Evolutionary conservation across 306 rosid species (phyloP).

Genomic region (Trifolium repens): DNA sequence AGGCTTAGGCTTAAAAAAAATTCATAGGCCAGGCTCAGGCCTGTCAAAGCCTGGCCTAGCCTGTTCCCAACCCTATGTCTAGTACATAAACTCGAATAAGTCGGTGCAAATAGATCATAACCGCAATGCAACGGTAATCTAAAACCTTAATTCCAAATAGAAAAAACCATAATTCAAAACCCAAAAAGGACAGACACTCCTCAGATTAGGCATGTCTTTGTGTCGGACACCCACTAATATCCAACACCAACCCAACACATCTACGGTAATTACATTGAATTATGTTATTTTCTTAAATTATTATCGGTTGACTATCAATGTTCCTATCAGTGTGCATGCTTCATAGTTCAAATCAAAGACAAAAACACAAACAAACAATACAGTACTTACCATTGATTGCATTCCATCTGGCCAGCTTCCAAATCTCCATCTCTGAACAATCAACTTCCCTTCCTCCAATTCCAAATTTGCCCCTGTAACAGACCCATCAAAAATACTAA

Average conservation of each 20-base stretch:
- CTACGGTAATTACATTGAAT: too few species aligned
- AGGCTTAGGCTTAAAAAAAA: too few species aligned
- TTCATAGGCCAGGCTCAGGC: too few species aligned
- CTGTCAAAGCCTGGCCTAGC: too few species aligned
- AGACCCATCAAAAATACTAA: conserved; percentile 81
- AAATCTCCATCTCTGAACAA: conserved; percentile 91
- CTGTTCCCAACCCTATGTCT: too few species aligned
- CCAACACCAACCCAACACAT: too few species aligned
- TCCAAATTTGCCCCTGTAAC: conserved; percentile 77
- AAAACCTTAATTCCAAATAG: not conserved
- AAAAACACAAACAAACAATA: not conserved
- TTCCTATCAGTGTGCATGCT: too few species aligned
- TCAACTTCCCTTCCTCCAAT: conserved; percentile 76
- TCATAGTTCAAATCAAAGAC: not conserved
- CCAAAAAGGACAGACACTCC: too few species aligned
- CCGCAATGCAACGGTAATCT: not conserved
- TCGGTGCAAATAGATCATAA: not conserved
- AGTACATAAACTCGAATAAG: not conserved
- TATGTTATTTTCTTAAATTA: too few species aligned
- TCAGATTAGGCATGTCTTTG: too few species aligned
- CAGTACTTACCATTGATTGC: conserved; percentile 61
- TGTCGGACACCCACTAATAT: too few species aligned
- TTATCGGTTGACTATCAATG: too few species aligned
- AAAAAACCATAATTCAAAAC: not conserved
- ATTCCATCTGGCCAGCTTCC: conserved; percentile 88